Conservation (phyloP, 495 filamentous ascomycete species). For the Xylaria acuta region DNA sequence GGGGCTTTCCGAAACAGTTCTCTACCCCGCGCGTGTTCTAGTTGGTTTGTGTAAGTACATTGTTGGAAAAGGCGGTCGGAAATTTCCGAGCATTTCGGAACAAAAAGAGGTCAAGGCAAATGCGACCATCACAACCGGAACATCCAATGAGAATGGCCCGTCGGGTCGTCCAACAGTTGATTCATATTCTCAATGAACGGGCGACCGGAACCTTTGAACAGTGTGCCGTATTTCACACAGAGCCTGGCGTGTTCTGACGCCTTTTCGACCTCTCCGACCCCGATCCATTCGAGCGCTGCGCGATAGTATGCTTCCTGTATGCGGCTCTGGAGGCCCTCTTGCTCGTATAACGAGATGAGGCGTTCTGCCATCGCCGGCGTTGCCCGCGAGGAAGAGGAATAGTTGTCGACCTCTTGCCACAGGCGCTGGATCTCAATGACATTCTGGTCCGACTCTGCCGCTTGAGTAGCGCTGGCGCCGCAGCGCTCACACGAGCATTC, state of each 20-base stretch:
- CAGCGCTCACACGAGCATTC: constrained; percentile 46
- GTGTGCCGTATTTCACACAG: constrained; percentile 10
- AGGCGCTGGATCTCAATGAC: constrained; percentile 41
- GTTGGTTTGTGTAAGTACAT: no score
- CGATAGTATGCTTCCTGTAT: constrained; percentile 47
- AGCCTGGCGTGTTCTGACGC: constrained; percentile 42
- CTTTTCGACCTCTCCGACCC: constrained; percentile 43
- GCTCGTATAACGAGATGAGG: constrained; percentile 44
- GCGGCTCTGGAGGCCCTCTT: constrained; percentile 44
- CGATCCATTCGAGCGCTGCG: constrained; percentile 49
- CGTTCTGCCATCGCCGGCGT: constrained; percentile 46
- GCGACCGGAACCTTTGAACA: constrained; percentile 38
- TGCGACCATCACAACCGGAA: constrained; percentile 31
- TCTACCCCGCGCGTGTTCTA: not conserved
- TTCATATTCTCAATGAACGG: constrained; percentile 44
- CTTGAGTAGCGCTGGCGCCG: constrained; percentile 26
- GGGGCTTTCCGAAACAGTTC: not conserved
- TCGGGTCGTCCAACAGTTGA: constrained; percentile 35
- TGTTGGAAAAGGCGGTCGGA: constrained; percentile 5
- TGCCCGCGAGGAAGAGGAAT: constrained; percentile 31
- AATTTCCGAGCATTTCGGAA: constrained; percentile 29
- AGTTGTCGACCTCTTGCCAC: constrained; percentile 37
- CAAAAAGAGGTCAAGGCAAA: constrained; percentile 26
- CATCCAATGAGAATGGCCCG: constrained; percentile 41
- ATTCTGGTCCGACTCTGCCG: constrained; percentile 43